Evolutionary conservation across 116 monocot genomes (phyloP), one percentile per base, ranked within the genome.

Genomic region (Trichopus zeylanicus): DNA sequence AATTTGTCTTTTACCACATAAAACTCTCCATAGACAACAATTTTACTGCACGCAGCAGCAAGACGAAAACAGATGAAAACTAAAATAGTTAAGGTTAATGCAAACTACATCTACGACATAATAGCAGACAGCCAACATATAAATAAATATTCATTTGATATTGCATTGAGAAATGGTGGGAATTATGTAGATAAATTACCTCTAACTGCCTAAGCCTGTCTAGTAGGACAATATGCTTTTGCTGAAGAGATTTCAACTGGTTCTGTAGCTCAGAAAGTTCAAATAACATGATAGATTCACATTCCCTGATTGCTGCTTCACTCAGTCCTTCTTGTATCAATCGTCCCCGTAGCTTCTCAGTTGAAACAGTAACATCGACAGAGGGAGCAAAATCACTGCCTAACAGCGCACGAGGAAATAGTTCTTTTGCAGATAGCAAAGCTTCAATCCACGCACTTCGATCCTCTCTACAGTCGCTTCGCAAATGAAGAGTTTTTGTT

Each of bases 401-500:
- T 22, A 79, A 67, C 37, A 82, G 58, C 13, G 59, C 16, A 42
- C 85, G 81, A 52, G 93, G 88, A 66, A 93, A 75, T 27, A 71
- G 67, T 62, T 93, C 93, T 66, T 82, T 88, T 0, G 88, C 76
- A 39, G 74, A 70, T 16, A 67, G 42, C 39, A 93, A 68, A 20
- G 88, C 74, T 35, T 93, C 85, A 31, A 93, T 77, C 93, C 93
- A 93, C 29, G 67, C 51, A 72, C 48, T 52, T 1, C 93, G 81
- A 22, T 93, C 93, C 42, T 88, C 88, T 57, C 77, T 82, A 34
- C 85, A 72, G 46, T 85, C 77, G 65, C 88, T 88, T 22, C 88
- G 70, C 38, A 93, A 68, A 77, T 93, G 93, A 49, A 93, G 85
- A 33, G 93, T 93, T 55, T 93, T 93, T 5, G 88, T 93, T 18